Conservation (phyloP, 2,329 filamentous ascomycete genomes). For the Pseudomassariella vexata region DNA sequence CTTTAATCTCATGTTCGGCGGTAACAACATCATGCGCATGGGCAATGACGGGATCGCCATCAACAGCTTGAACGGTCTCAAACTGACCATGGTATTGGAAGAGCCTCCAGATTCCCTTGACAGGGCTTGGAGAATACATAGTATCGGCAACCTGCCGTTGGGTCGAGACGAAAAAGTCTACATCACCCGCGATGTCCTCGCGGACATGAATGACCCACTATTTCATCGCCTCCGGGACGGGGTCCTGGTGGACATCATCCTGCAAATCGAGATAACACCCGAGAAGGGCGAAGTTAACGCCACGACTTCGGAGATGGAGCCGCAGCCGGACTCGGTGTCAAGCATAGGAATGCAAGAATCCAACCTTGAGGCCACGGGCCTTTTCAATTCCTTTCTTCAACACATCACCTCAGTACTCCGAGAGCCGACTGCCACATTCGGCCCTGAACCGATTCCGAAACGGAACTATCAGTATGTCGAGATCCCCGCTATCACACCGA, state of each 20-base stretch:
- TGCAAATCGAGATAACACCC: slow-evolving; percentile 41
- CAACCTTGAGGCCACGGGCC: slow-evolving; percentile 15
- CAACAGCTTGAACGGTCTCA: slow-evolving; percentile 50
- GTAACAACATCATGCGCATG: slow-evolving; percentile 42
- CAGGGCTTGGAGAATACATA: slow-evolving; percentile 64
- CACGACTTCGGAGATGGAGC: slow-evolving; percentile 19
- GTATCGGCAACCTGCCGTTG: slow-evolving; percentile 73
- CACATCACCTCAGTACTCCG: slow-evolving; percentile 45
- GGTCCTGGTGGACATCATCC: slow-evolving; percentile 66
- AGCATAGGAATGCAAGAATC: slow-evolving; percentile 15
- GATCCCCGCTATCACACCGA: slow-evolving; percentile 48
- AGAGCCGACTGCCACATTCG: slow-evolving; percentile 32
- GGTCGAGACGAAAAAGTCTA: slow-evolving; percentile 85
- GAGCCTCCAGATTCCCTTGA: slow-evolving; percentile 33
- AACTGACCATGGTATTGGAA: slow-evolving; percentile 64
- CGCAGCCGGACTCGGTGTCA: slow-evolving; percentile 19
- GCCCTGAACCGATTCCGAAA: slow-evolving; percentile 25
- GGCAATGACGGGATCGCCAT: slow-evolving; percentile 40
- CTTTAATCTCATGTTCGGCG: slow-evolving; percentile 40
- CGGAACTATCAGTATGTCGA: slow-evolving; percentile 35
- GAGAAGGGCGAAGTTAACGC: slow-evolving; percentile 12
- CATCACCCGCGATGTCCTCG: slow-evolving; percentile 69
- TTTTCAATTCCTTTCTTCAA: slow-evolving; percentile 34
- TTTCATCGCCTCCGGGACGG: slow-evolving; percentile 74
- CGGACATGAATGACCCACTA: slow-evolving; percentile 73